Base-by-base conservation (phyloP, 345 rosid species). In the Durio zibethinus region DNA sequence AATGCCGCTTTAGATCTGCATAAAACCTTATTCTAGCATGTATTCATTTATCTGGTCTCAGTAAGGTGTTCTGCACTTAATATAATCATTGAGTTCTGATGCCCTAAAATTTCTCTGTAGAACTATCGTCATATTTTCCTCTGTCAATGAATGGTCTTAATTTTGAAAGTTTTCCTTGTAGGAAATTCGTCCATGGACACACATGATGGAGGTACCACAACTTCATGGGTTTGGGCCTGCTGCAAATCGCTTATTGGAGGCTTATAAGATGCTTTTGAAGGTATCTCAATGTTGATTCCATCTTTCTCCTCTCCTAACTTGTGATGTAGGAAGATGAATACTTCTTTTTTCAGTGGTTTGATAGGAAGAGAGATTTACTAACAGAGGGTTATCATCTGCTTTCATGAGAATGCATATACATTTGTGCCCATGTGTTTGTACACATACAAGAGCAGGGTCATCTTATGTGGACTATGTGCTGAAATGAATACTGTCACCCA, bases 151-250 rank as follows among this genome's bases (percentile, higher is more conserved):
- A 47, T 38, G 2, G 20, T 40, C 57, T 62, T 38, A 36, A 54
- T 67, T 27, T 75, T 54, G 52, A 27, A 76, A 11, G 35, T 48
- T 67, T 29, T 60, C 20, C 10, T 56, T 79, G 47, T 74, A 92
- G 97, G 94, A 96, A 87, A 92, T 96, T 74, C 97, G 97, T 38
- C 99, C 97, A 36, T 96, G 99, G 99, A 96, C 97, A 8, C 98
- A 96, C 81, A 96, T 93, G 98, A 93, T 96, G 97, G 97, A 96
- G 85, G 98, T 93, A 72, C 98, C 97, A 48, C 99, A 96, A 76
- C 98, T 93, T 83, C 98, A 96, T 89, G 99, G 98, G 29, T 92
- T 93, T 83, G 98, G 98, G 47, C 97, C 97, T 42, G 99, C 98
- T 60, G 98, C 99, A 74, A 91, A 93, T 80, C 94, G 97, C 79